Base-by-base conservation (phyloP, 192 early-diverging fungal species). In the Dissophora ornata region DNA sequence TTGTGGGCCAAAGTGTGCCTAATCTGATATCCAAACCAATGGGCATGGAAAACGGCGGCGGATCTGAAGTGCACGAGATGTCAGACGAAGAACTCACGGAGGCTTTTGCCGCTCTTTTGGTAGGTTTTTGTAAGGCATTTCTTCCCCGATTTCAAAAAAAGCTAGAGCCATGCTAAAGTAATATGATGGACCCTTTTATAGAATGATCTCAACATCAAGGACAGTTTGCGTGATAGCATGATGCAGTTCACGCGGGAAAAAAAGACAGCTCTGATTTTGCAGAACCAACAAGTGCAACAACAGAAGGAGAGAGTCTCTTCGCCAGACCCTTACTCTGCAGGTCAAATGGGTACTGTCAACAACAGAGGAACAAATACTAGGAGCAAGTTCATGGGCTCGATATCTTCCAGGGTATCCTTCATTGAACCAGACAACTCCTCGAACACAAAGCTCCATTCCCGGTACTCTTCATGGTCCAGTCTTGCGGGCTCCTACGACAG, bases 201-300 rank as follows among this genome's bases (percentile, higher is more conserved):
- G 83, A 77, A 71, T 46, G 79, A 85, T 42, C 64, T 85, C 11
- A 74, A 82, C 30, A 85, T 81, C 64, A 85, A 82, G 46, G 74
- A 80, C 19, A 58, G 26, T 10, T 55, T 80, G 4, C 65, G 78
- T 33, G 74, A 73, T 15, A 79, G 68, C 18, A 63, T 80, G 53
- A 80, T 73, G 50, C 69, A 82, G 30, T 55, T 85, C 4, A 53
- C 79, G 5, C 61, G 66, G 10, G 79, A 80, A 36, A 79, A 80
- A 46, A 79, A 80, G 40, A 33, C 68, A 1, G 70, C 67, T 16
- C 51, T 82, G 3, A 61, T 85, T 21, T 46, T 78, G 9, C 80
- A 80, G 47, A 84, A 81, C 15, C 67, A 73, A 19, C 69, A 80
- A 42, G 12, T 54, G 22, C 56, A 61, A 5, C 59, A 68, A 16